Percentiles rank a stretch among this genome's conserved stretches.
Conservation (phyloP, 2,329 filamentous ascomycete genomes). For the Cytospora schulzeri region DNA sequence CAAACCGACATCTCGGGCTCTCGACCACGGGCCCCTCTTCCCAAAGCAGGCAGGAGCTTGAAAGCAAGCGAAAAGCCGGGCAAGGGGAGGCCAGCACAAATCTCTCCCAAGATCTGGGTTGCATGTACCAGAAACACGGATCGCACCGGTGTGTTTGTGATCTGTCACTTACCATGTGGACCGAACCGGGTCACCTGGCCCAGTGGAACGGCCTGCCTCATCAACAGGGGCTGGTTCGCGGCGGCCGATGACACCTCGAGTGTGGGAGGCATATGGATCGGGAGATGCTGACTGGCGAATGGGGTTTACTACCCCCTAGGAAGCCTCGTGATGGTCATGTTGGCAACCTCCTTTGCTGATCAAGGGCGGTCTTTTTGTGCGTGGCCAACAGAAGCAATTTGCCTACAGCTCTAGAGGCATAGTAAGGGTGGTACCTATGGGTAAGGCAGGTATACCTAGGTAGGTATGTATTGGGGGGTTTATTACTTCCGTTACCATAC, state of each 20-base stretch:
- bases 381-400: slow-evolving; percentile 9
- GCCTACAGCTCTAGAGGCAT: too few relatives aligned
- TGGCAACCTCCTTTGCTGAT: slow-evolving; percentile 13
- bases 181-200: slow-evolving; percentile 10
- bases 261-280: slow-evolving; percentile 17
- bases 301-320: background rate
- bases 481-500: slow-evolving; percentile 4
- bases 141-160: background rate
- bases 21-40: background rate
- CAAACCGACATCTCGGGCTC: background rate
- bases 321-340: slow-evolving; percentile 13
- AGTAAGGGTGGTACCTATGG: too few relatives aligned
- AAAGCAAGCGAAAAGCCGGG: too few relatives aligned
- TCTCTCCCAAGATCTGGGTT: slow-evolving; percentile 3
- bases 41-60: background rate
- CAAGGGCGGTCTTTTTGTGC: slow-evolving; percentile 16
- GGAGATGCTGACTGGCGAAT: slow-evolving; percentile 9
- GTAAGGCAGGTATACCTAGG: background rate
- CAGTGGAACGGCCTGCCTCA: slow-evolving; percentile 12
- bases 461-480: background rate
- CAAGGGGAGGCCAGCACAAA: background rate
- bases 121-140: background rate
- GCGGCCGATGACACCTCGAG: slow-evolving; percentile 6
- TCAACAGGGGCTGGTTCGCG: slow-evolving; percentile 2
- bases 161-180: background rate